phyloP scores from a whole-genome alignment of 805 yeast genomes.

The Suhomyces xylopsoci region DNA sequence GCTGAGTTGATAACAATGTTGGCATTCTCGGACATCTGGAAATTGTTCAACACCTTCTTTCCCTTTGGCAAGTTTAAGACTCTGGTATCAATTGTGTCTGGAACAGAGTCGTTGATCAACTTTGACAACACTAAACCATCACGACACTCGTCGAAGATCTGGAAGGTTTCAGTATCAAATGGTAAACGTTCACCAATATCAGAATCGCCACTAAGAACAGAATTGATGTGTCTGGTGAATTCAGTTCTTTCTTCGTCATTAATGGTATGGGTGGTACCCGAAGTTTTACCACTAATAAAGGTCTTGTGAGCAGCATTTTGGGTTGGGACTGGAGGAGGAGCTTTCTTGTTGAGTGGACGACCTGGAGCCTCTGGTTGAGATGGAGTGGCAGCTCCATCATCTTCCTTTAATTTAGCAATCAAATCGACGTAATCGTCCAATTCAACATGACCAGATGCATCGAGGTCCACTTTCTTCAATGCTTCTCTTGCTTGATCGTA shows the following conservation, averaged over 20 bases:
- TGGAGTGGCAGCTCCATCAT: conserved; percentile 9
- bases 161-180: conserved; percentile 89
- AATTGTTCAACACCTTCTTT: conserved; percentile 77
- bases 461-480: conserved; percentile 84
- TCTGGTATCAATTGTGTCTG: conserved; percentile 97
- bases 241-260: conserved; percentile 96
- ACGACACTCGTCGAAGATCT: conserved; percentile 92
- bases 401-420: conserved; percentile 72
- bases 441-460: conserved; percentile 96
- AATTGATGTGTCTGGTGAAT: conserved; percentile 93
- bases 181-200: conserved; percentile 85
- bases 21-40: conserved; percentile 95
- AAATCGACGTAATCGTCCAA: conserved; percentile 89
- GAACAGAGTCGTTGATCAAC: conserved; percentile 94
- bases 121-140: conserved; percentile 93
- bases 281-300: conserved; percentile 78
- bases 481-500: conserved; percentile 95
- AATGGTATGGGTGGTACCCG: conserved; percentile 93
- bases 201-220: conserved; percentile 84
- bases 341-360: conserved; percentile 19
- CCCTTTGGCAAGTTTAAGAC: conserved; percentile 83
- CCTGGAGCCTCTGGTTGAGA: conserved; percentile 15
- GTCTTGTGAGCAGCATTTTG: conserved; percentile 57
- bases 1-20: conserved; percentile 98
- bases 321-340: conserved; percentile 41